Percentiles rank a stretch among this genome's conserved stretches.
Evolutionary conservation across 2,329 filamentous ascomycete genomes (phyloP).

Genomic region (Stachybotrys chlorohalonatus): DNA sequence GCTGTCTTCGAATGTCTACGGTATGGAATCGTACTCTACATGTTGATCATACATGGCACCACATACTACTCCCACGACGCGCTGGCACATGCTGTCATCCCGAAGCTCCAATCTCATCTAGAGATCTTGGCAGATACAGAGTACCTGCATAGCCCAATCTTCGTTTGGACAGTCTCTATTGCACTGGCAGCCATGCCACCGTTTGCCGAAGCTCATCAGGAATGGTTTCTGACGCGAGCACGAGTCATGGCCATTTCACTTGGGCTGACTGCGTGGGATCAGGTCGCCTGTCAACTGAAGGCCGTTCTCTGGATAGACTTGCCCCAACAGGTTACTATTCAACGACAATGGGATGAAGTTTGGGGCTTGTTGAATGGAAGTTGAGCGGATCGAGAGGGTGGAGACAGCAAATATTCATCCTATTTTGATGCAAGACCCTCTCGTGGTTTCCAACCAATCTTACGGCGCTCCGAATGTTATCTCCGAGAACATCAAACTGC

Average conservation of each 20-base stretch:
- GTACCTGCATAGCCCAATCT: not conserved
- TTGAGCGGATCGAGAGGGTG: not conserved
- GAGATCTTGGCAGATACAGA: slow-evolving; percentile 28
- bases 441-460: no score
- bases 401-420: not conserved
- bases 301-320: not conserved
- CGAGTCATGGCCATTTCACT: slow-evolving; percentile 2
- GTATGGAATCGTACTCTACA: slow-evolving; percentile 36
- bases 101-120: slow-evolving; percentile 13
- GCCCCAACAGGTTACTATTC: not conserved
- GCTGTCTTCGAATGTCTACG: slow-evolving; percentile 34
- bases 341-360: not conserved
- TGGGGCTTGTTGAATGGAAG: not conserved
- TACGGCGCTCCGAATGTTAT: no score
- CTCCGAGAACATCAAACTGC: no score
- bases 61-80: slow-evolving; percentile 45
- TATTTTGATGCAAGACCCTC: not conserved
- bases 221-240: slow-evolving; percentile 21
- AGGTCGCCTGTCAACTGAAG: not conserved
- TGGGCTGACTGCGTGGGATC: slow-evolving; percentile 6
- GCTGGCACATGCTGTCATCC: slow-evolving; percentile 18
- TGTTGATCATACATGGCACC: slow-evolving; percentile 44
- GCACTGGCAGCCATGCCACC: not conserved
- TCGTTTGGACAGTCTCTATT: not conserved
- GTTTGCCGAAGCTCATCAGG: slow-evolving; percentile 19